These are phyloP conservation scores for Calonectria multiphialidica DNA, from an alignment of 2,329 filamentous ascomycete genomes.

Conservation along the genomic window DNA sequence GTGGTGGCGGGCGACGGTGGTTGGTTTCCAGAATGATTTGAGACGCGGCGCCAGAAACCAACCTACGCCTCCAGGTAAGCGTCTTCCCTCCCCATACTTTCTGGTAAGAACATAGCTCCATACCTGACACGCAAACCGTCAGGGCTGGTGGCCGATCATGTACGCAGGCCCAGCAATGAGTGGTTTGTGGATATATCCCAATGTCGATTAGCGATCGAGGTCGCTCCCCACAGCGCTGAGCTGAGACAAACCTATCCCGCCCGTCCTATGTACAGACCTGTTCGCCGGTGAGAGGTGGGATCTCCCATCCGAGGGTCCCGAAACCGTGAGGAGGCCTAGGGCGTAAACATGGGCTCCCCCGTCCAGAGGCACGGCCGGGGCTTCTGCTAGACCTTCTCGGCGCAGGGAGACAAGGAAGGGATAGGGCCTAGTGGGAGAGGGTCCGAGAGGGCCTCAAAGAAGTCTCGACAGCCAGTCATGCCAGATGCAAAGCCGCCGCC, in stretches of 20 bases:
- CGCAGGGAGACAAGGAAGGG: background rate
- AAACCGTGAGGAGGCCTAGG: background rate
- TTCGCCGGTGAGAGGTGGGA: background rate
- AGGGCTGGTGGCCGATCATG: background rate
- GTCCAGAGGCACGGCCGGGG: background rate
- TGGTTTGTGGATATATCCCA: background rate
- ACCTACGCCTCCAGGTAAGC: background rate
- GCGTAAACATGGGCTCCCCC: background rate
- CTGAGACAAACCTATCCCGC: background rate
- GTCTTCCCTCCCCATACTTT: background rate
- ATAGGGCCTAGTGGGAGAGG: background rate
- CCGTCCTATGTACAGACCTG: background rate
- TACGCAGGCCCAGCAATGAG: background rate
- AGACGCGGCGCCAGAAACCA: background rate
- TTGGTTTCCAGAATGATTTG: slow-evolving; percentile 2
- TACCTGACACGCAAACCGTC: background rate
- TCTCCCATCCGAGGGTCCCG: background rate
- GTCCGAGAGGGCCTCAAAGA: background rate
- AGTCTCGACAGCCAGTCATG: background rate
- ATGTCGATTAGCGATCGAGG: background rate
- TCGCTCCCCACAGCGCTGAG: background rate
- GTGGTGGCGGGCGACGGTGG: background rate
- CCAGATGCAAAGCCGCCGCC: background rate
- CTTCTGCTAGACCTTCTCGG: background rate
- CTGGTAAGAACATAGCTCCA: background rate